Evolutionary conservation across 2,329 filamentous ascomycete species (phyloP).

Genomic region (Fusarium cyanostomum): DNA sequence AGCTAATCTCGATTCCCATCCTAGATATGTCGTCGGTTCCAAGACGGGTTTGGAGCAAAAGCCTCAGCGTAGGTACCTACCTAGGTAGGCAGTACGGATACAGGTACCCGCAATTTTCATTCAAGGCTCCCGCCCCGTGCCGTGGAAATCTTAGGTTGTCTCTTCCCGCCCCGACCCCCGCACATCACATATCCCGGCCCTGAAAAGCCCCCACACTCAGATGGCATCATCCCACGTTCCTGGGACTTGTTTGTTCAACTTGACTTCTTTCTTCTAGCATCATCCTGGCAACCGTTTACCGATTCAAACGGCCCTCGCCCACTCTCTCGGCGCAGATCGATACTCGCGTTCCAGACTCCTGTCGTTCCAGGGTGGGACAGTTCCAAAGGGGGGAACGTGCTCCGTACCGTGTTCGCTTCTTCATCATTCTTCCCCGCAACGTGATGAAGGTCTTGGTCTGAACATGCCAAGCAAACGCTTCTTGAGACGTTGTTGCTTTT

Average conservation of each 20-base stretch:
- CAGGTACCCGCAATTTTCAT: too few species aligned
- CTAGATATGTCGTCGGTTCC: background rate
- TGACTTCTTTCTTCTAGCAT: constrained; percentile 19
- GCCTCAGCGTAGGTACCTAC: background rate
- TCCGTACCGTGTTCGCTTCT: background rate
- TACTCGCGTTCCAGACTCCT: background rate
- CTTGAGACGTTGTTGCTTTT: constrained; percentile 10
- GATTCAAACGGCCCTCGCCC: background rate
- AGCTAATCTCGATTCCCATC: background rate
- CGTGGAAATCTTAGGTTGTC: too few species aligned
- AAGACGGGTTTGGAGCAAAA: constrained; percentile 2
- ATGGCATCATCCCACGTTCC: constrained; percentile 39
- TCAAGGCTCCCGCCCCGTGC: too few species aligned
- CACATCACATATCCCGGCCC: background rate
- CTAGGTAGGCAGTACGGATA: too few species aligned
- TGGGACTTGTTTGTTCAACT: constrained; percentile 22
- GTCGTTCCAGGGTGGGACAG: background rate
- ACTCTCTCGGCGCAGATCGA: background rate
- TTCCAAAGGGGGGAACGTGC: background rate
- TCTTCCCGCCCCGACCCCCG: too few species aligned
- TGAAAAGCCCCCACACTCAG: constrained; percentile 29
- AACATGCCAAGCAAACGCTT: background rate
- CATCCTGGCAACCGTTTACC: constrained; percentile 14
- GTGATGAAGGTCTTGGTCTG: background rate
- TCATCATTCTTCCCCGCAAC: constrained; percentile 1